Conservation (phyloP, 495 filamentous ascomycete genomes). For the Neurospora sp. region DNA sequence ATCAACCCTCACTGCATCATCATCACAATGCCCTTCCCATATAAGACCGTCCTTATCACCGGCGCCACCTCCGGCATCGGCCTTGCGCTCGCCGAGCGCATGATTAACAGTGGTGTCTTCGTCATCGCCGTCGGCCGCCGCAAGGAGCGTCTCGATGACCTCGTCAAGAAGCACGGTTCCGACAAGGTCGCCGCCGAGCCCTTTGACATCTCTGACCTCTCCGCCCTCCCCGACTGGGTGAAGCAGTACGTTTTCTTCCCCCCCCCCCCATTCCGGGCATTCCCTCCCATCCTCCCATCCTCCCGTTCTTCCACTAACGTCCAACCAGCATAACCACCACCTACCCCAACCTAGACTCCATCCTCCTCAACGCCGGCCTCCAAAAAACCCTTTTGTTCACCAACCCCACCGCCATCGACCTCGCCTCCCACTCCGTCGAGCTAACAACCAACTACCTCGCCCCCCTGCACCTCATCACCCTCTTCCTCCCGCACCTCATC, state of each 20-base stretch:
- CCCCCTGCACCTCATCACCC: slow-evolving; percentile 48
- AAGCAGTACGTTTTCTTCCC: slow-evolving; percentile 28
- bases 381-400: slow-evolving; percentile 51
- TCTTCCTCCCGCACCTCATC: slow-evolving; percentile 55
- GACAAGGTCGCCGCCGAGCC: slow-evolving; percentile 40
- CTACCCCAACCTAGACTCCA: slow-evolving; percentile 47
- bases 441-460: slow-evolving; percentile 60
- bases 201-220: slow-evolving; percentile 57
- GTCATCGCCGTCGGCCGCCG: slow-evolving; percentile 57
- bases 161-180: slow-evolving; percentile 48
- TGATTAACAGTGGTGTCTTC: slow-evolving; percentile 49
- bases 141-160: slow-evolving; percentile 52
- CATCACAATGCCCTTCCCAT: slow-evolving; percentile 45
- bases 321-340: slow-evolving; percentile 38
- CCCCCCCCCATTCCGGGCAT: not conserved
- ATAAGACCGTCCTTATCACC: slow-evolving; percentile 60
- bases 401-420: slow-evolving; percentile 45
- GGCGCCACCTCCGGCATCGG: slow-evolving; percentile 70
- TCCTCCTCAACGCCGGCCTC: slow-evolving; percentile 51
- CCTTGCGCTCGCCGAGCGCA: slow-evolving; percentile 48
- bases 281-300: not conserved
- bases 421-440: slow-evolving; percentile 44
- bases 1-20: not conserved
- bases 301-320: not conserved
- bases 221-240: slow-evolving; percentile 47